phyloP scores from a whole-genome alignment of 2,329 filamentous ascomycete species.

The Fusarium luffae region DNA sequence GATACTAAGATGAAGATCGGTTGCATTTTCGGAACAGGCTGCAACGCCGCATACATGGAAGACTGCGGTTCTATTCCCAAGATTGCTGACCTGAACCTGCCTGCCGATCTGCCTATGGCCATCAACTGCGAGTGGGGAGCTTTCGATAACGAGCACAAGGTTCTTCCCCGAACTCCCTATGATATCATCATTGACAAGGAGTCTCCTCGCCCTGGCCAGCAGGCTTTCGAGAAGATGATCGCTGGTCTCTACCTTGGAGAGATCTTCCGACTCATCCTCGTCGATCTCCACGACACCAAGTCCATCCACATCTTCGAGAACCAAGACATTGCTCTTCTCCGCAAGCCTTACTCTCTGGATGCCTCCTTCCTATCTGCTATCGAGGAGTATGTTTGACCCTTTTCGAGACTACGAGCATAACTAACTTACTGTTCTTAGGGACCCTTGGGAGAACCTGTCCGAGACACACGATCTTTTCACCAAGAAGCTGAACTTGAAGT shows the following conservation, averaged over 20 bases:
- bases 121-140: constrained; percentile 99
- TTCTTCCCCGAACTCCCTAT: constrained; percentile 86
- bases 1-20: constrained; percentile 92
- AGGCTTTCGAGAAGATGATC: constrained; percentile 98
- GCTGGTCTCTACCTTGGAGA: constrained; percentile 94
- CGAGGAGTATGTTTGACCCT: constrained; percentile 74
- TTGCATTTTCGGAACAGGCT: constrained; percentile 98
- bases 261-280: constrained; percentile 87
- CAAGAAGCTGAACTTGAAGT: constrained; percentile 76
- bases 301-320: constrained; percentile 81
- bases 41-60: constrained; percentile 99
- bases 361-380: constrained; percentile 93
- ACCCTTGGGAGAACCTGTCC: constrained; percentile 93
- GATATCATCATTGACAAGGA: constrained; percentile 90
- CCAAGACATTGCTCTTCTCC: constrained; percentile 83
- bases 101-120: constrained; percentile 84
- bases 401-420: background rate
- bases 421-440: constrained; percentile 61
- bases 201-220: constrained; percentile 91
- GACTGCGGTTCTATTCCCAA: constrained; percentile 91
- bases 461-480: constrained; percentile 88
- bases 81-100: constrained; percentile 89
- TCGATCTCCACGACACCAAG: constrained; percentile 85
- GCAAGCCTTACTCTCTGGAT: constrained; percentile 89
- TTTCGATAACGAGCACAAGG: constrained; percentile 92